Base-by-base conservation (phyloP, 345 rosid species). In the Hypericum perforatum region DNA sequence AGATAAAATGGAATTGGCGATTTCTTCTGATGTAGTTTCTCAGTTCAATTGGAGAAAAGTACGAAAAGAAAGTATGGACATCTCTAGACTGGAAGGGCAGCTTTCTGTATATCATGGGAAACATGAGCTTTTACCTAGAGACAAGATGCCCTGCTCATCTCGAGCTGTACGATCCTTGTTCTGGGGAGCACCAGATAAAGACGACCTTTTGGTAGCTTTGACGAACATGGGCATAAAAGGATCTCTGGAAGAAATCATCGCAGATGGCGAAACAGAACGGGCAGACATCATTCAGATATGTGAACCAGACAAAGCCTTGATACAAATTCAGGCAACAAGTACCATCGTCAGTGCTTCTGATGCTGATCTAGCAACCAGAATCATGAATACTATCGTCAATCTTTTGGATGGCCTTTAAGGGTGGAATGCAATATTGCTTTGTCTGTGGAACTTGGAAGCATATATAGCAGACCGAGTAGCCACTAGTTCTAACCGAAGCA, bases 31-130 rank as follows among this genome's bases (percentile, higher is more conserved):
- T 52, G 56, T 77, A 62, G 78, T 66, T 55, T 60, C 82, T 43
- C 59, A 42, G 47, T 61, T 77, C 56, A 57, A 46, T 5, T 82
- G 89, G 94, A 81, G 54, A 60, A 72, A 59, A 32, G 53, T 70
- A 43, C 67, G 62, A 61, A 65, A 58, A 29, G 57, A 72, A 39
- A 75, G 64, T 58, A 10, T 60, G 46, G 69, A 72, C 36, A 63
- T 79, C 51, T 52, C 88, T 7, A 75, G 95, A 65, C 61, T 91
- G 59, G 75, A 74, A 11, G 98, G 94, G 9, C 78, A 73, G 64
- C 67, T 91, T 4, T 6, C 62, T n/a, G 58, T 82, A 59, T 51
- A 71, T 40, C 62, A 64, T 41, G 80, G 87, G 43, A 80, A 76
- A 66, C 64, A 59, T 43, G 60, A 40, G 62, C 57, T 91, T 41